These are phyloP conservation scores for Phytophthora rubi DNA, from an alignment of 352 stramenopile species.

Conservation along the genomic window DNA sequence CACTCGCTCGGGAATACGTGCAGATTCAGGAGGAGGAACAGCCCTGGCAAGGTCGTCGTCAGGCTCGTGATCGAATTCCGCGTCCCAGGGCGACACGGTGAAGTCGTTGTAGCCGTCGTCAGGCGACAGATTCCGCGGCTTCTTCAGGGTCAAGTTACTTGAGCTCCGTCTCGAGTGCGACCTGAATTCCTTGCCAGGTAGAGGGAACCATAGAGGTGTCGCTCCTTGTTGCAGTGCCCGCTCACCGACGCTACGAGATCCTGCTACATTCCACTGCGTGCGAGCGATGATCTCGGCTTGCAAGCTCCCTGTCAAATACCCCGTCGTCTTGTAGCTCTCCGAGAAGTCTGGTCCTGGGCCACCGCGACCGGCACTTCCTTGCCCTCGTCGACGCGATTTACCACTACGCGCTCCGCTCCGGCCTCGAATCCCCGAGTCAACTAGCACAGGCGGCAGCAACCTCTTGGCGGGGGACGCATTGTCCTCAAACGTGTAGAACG, in stretches of 20 bases:
- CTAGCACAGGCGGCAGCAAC: conserved; percentile 23
- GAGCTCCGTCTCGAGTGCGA: neutral
- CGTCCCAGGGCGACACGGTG: conserved; percentile 39
- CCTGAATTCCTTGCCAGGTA: conserved; percentile 11
- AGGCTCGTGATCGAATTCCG: conserved; percentile 27
- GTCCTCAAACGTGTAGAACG: conserved; percentile 38
- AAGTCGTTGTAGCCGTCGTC: conserved; percentile 28
- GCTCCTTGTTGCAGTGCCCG: conserved; percentile 1
- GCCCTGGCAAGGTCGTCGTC: conserved; percentile 28
- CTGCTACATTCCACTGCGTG: neutral
- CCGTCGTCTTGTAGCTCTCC: conserved; percentile 31
- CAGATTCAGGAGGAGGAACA: conserved; percentile 18
- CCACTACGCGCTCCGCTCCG: conserved; percentile 4
- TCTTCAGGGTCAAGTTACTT: conserved; percentile 1
- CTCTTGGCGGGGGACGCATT: conserved; percentile 29
- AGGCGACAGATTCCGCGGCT: conserved; percentile 8
- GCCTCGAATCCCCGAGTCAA: conserved; percentile 4
- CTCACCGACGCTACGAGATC: neutral
- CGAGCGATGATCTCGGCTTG: conserved; percentile 20
- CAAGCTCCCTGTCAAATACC: conserved; percentile 24
- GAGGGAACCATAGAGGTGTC: conserved; percentile 6
- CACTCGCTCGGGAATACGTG: neutral
- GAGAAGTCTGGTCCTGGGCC: conserved; percentile 18
- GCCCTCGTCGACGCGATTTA: conserved; percentile 12
- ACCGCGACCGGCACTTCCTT: neutral